Evolutionary conservation across 306 rosid genomes (phyloP), one percentile per base, ranked within the genome.

Genomic region (Rosa persica): DNA sequence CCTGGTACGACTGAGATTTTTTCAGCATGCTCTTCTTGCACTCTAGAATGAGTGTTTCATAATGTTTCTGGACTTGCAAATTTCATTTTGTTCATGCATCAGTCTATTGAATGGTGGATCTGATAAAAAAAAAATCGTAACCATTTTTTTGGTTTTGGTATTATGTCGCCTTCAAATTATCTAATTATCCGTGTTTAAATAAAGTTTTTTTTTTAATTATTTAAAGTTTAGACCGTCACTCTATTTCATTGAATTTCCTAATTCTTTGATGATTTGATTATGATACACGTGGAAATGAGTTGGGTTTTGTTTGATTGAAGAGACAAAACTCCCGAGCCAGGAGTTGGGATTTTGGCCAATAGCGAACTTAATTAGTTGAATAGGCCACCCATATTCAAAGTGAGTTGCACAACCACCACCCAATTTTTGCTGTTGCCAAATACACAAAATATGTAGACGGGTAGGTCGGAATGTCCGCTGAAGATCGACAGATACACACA

Each of bases 381-480:
- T 7, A 72, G 27, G 22, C 36, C 30, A 52, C 49, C 34, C 23
- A 27, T n/a, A 16, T 38, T 72, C 20, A 5, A 13, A 4, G 44
- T n/a, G 66, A 61, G 76, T 34, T 15, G 23, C 5, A 72, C 44
- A 30, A 34, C 47, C 15, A 36, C 47, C 64, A 34, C 15, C 44
- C 17, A 22, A 55, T 40, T 22, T 74, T 40, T 0, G 23, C 51
- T 23, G 2, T 57, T 54, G 67, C 17, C 61, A 27, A 47, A 73
- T 23, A 2, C 43, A 58, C 5, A 44, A 72, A 8, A 5, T 3
- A 72, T 34, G 34, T 34, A 64, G 82, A 84, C 80, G 34, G 85
- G 76, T 88, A 80, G 90, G 89, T 84, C 38, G 73, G 89, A 88
- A 82, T 80, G 76, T 76, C 74, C n/a, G 92, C 51, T 86, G 79